phyloP scores from a whole-genome alignment of 352 stramenopile species.

The Phytophthora cactorum region DNA sequence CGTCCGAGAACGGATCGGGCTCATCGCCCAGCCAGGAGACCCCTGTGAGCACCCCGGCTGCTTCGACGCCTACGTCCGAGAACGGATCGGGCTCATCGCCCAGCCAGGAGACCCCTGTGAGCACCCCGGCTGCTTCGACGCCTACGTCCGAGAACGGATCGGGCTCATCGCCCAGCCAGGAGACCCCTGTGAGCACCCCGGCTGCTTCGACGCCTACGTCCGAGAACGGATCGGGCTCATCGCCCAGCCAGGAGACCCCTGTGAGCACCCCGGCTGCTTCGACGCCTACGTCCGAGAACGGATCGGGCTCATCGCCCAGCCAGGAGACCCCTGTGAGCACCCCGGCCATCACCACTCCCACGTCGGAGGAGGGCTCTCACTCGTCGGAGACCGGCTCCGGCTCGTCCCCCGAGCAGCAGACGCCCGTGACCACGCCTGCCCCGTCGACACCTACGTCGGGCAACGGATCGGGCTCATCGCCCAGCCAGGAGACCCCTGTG shows the following conservation, averaged over 20 bases:
- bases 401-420: constrained; percentile 9
- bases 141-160: not conserved
- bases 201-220: constrained; percentile 11
- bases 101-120: not conserved
- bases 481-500: constrained; percentile 6
- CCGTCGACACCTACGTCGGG: constrained; percentile 2
- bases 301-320: constrained; percentile 9
- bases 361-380: not conserved
- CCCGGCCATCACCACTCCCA: constrained; percentile 7
- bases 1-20: no score
- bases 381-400: constrained; percentile 8
- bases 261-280: constrained; percentile 9
- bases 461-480: constrained; percentile 6
- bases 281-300: constrained; percentile 5
- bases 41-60: constrained; percentile 3
- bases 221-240: not conserved
- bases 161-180: not conserved
- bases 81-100: constrained; percentile 13
- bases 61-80: no score
- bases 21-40: constrained; percentile 6
- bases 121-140: constrained; percentile 11
- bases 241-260: constrained; percentile 7
- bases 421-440: constrained; percentile 4
- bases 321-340: constrained; percentile 3
- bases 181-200: constrained; percentile 10